Evolutionary conservation across 495 filamentous ascomycete species (phyloP).

Genomic region (Clavariopsis aquatica): DNA sequence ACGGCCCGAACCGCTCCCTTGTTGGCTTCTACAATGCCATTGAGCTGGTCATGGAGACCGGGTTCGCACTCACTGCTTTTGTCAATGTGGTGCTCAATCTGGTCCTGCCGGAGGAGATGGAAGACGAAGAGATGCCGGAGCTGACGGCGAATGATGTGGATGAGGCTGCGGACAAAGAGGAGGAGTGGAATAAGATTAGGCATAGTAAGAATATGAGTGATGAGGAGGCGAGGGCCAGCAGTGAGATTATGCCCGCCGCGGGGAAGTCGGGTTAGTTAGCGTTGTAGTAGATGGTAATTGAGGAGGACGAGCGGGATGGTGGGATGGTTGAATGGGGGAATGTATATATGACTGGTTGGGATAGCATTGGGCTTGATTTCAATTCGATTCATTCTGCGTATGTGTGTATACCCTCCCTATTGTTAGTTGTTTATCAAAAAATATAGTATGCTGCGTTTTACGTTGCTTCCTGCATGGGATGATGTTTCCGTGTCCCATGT

Average conservation of each 20-base stretch:
- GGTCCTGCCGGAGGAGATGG: conserved; percentile 69
- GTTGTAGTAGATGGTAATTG: no score
- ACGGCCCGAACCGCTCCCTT: conserved; percentile 67
- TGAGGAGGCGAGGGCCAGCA: conserved; percentile 16
- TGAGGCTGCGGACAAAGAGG: conserved; percentile 36
- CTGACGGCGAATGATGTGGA: conserved; percentile 41
- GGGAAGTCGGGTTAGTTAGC: background rate
- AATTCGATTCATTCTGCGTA: background rate
- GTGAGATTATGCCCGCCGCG: conserved; percentile 16
- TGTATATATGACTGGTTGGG: background rate
- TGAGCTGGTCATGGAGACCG: conserved; percentile 76
- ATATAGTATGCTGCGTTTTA: background rate
- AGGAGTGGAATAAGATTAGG: conserved; percentile 41
- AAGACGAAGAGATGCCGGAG: conserved; percentile 53
- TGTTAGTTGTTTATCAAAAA: background rate
- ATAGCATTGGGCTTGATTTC: background rate
- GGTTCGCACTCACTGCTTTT: conserved; percentile 71
- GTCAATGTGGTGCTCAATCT: conserved; percentile 73
- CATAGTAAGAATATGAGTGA: conserved; percentile 31
- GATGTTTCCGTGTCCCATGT: no score
- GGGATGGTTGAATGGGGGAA: background rate
- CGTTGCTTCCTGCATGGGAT: no score
- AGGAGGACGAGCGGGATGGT: no score
- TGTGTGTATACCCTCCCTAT: background rate
- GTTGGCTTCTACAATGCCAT: conserved; percentile 83